These are phyloP conservation scores for Phaeosphaeriaceae sp. DNA, from an alignment of 2,329 filamentous ascomycete genomes.

Conservation along the genomic window DNA sequence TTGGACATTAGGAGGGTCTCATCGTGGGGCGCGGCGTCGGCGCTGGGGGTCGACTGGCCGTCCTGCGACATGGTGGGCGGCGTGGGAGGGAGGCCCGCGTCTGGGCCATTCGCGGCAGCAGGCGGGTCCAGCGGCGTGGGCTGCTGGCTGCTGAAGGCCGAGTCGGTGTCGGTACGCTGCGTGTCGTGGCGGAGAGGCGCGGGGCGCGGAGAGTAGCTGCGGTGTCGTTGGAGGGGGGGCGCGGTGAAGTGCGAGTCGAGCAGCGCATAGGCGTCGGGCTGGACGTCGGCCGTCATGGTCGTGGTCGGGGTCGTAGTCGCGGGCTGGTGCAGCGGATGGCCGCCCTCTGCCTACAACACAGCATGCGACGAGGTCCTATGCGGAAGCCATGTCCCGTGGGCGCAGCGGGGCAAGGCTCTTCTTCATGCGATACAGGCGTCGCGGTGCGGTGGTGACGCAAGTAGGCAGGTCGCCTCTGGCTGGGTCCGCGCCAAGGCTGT, in stretches of 20 bases:
- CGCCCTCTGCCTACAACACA: neutral
- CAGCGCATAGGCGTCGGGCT: constrained; percentile 34
- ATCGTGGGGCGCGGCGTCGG: constrained; percentile 44
- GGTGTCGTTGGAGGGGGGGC: constrained; percentile 35
- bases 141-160: constrained; percentile 32
- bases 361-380: constrained; percentile 13
- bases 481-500: constrained; percentile 22
- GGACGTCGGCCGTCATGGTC: constrained; percentile 30
- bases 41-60: constrained; percentile 25
- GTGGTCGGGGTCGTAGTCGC: too few species aligned
- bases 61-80: constrained; percentile 52
- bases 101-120: constrained; percentile 29
- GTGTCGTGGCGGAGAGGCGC: constrained; percentile 21
- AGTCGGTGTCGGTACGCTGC: constrained; percentile 30
- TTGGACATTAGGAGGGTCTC: constrained; percentile 50
- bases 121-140: constrained; percentile 40
- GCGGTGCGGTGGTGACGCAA: constrained; percentile 32
- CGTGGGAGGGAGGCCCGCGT: constrained; percentile 53
- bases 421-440: neutral
- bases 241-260: constrained; percentile 42
- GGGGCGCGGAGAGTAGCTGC: constrained; percentile 28
- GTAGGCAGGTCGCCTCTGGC: constrained; percentile 16
- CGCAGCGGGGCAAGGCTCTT: constrained; percentile 9
- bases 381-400: constrained; percentile 29
- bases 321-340: constrained; percentile 1